Base-by-base conservation (phyloP, 2,329 filamentous ascomycete genomes). In the Stagonosporopsis rhizophila region DNA sequence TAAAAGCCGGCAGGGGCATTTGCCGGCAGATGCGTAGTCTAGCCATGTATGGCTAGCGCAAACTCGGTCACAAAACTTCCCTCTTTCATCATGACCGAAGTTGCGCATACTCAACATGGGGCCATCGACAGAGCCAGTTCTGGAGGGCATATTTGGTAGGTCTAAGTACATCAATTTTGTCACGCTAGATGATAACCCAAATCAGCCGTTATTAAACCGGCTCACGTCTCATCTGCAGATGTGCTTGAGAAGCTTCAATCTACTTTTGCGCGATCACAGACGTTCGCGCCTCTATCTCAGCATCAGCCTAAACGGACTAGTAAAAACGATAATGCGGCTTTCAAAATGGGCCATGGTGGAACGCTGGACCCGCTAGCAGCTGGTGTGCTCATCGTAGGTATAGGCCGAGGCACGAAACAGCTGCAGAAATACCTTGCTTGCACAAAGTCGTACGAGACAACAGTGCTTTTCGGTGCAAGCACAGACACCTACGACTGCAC, bases 401-500 rank as follows among this genome's bases (percentile, higher is more conserved):
- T 73, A 15, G 70, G 70, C 3, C 55, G 70, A 35, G 71, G 69
- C 37, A 73, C 71, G 0, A 72, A 72, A 44, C 58, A 68, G 2
- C 55, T 73, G 1, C 61, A 65, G 19, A 58, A 55, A 4, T 73
- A 67, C 45, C 60, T 73, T 7, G 59, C 60, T 11, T 68, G 69
- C 47, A 68, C 40, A 7, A 73, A 73, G 41, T 68, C 65, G 1
- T 73, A 73, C 39, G 68, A 72, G 35, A 70, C 67, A 2, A 59
- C 64, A 1, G 60, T 73, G 2, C 7, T 69, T 0, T 73, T 73
- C 30, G 71, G 71, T 6, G 57, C 60, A n/a, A 66, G 66, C 40
- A 73, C 71, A 7, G 70, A 72, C 38, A 67, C 65, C 0, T 72
- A 72, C 46, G 71, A 73, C 39, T 60, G 61, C 17, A 67, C 63